Evolutionary conservation across 768 basidiomycete genomes (phyloP).

Genomic region (Tephrocybe sp.): DNA sequence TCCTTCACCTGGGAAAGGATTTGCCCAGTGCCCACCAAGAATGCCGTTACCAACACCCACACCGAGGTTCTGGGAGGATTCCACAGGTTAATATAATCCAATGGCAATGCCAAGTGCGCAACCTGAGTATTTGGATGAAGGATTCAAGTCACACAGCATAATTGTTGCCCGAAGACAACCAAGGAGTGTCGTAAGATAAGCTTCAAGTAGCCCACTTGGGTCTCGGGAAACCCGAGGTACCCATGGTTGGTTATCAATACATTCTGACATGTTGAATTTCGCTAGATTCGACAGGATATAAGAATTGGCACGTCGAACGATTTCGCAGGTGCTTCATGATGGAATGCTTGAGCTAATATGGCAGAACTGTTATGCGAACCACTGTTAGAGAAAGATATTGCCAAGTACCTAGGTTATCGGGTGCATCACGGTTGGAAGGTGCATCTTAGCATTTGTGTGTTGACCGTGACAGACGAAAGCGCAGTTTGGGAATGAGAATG

Average conservation of each 20-base stretch:
- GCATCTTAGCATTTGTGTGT: too few species aligned
- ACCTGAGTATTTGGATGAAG: background rate
- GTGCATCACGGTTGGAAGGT: too few species aligned
- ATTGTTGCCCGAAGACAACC: background rate
- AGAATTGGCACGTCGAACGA: too few species aligned
- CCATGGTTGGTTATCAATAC: background rate
- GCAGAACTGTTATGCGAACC: too few species aligned
- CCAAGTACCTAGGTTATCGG: background rate
- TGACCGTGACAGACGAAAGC: too few species aligned
- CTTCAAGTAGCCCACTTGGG: background rate
- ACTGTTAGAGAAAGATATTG: background rate
- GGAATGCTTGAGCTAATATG: background rate
- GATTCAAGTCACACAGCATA: too few species aligned
- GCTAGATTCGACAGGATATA: too few species aligned
- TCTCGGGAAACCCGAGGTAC: background rate
- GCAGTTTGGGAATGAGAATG: background rate
- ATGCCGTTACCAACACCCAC: constrained; percentile 1
- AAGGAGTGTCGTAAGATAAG: background rate
- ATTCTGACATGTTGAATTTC: background rate
- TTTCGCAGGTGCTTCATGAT: too few species aligned
- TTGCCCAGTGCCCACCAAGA: background rate
- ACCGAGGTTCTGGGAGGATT: background rate
- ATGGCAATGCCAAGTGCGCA: background rate
- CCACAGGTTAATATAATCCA: background rate
- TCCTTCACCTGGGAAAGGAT: background rate